Percentiles rank a stretch among this genome's conserved stretches.
Conservation (phyloP, 208 protist species). For the Leishmania gerbilli region DNA sequence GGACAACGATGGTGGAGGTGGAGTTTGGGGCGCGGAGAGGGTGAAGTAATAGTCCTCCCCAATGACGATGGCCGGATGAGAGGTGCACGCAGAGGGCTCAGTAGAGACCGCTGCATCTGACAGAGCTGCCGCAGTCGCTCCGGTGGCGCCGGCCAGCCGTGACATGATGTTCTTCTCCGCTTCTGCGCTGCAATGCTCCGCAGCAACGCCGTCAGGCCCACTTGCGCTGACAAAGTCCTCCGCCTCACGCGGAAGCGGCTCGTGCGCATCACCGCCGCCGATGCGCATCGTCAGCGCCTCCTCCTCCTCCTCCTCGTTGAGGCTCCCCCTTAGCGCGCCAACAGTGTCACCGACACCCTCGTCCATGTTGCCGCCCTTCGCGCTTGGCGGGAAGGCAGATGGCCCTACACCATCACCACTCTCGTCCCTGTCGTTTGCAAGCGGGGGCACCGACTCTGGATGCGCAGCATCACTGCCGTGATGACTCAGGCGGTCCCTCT, state of each 20-base stretch:
- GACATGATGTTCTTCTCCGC: conserved; percentile 2
- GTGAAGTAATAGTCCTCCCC: conserved; percentile 79
- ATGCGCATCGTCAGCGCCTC: neutral
- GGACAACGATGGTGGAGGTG: neutral
- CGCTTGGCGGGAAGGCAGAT: neutral
- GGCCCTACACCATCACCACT: neutral
- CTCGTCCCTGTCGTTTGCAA: neutral
- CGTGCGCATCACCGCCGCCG: neutral
- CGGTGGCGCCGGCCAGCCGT: neutral
- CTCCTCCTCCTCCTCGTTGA: neutral
- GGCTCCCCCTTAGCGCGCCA: neutral
- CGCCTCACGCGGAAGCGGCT: neutral
- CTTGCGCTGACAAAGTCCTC: neutral
- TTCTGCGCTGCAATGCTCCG: neutral
- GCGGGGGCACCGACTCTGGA: neutral
- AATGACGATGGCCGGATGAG: conserved; percentile 29
- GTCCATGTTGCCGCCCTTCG: neutral
- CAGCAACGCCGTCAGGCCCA: neutral
- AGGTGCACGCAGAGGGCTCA: conserved; percentile 1
- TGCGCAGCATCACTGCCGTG: neutral
- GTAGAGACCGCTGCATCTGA: neutral
- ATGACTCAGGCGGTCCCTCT: too few species aligned
- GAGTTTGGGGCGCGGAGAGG: conserved; percentile 6
- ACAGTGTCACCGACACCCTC: neutral
- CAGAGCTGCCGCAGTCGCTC: neutral